Evolutionary conservation across 2,329 filamentous ascomycete genomes (phyloP).

Genomic region (Claviceps citrina): DNA sequence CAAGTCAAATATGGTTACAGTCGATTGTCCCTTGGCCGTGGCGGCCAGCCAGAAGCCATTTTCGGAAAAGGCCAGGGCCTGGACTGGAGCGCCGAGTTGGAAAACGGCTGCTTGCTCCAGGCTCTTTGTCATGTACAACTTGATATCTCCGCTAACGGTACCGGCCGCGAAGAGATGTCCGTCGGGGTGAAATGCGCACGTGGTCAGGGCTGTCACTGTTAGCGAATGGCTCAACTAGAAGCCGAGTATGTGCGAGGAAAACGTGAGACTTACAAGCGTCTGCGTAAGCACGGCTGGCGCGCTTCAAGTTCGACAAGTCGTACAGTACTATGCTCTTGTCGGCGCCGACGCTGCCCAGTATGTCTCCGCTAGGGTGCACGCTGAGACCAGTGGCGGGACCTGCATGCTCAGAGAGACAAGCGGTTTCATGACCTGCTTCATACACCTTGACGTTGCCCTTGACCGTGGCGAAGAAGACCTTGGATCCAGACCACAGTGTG

Average conservation of each 20-base stretch:
- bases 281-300: constrained; percentile 64
- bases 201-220: constrained; percentile 45
- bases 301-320: constrained; percentile 52
- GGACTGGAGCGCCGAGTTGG: constrained; percentile 50
- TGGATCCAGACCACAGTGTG: constrained; percentile 48
- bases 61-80: constrained; percentile 75
- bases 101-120: constrained; percentile 66
- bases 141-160: constrained; percentile 63
- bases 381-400: constrained; percentile 65
- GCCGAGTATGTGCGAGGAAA: background rate
- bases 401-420: constrained; percentile 64
- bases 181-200: constrained; percentile 83
- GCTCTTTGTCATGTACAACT: constrained; percentile 75
- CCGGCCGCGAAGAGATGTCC: constrained; percentile 86
- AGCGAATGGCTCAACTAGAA: constrained; percentile 1
- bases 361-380: constrained; percentile 65
- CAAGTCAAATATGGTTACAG: constrained; percentile 78
- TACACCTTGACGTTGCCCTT: constrained; percentile 71
- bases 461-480: constrained; percentile 56
- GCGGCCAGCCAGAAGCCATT: constrained; percentile 94
- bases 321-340: constrained; percentile 93
- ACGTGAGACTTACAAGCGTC: constrained; percentile 52
- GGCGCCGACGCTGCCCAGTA: constrained; percentile 72
- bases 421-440: constrained; percentile 52
- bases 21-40: constrained; percentile 59